phyloP scores from a whole-genome alignment of 169 alveolate species.

The Plasmodium yoelii region DNA sequence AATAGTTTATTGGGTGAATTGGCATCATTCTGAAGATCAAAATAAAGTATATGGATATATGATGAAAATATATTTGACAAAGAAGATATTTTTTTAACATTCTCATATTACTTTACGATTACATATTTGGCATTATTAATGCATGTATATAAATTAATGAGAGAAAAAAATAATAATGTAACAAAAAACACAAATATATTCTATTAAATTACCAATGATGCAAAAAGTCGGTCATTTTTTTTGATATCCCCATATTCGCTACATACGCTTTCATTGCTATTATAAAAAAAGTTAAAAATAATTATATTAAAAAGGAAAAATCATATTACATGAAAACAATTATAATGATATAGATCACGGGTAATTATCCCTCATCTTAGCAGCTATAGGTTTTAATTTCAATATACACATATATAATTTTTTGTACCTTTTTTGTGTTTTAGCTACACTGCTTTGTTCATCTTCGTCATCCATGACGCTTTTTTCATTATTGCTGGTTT shows the following conservation, averaged over 20 bases:
- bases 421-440: constrained; percentile 50
- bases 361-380: background rate
- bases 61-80: background rate
- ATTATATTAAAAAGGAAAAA: background rate
- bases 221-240: constrained; percentile 64
- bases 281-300: constrained; percentile 10
- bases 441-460: constrained; percentile 29
- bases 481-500: background rate
- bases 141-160: too few relatives aligned
- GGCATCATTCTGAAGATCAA: constrained; percentile 26
- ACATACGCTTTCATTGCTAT: constrained; percentile 49
- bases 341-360: background rate
- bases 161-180: too few relatives aligned
- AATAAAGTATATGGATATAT: background rate
- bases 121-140: too few relatives aligned
- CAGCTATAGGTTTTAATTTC: background rate
- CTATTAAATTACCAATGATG: constrained; percentile 44
- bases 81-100: too few relatives aligned
- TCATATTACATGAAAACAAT: background rate
- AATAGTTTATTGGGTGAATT: constrained; percentile 64
- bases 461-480: constrained; percentile 2
- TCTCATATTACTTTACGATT: background rate
- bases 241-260: constrained; percentile 57
- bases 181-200: too few relatives aligned
- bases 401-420: background rate